These are phyloP conservation scores for Cercospora zeina DNA, from an alignment of 2,329 filamentous ascomycete genomes.

Conservation along the genomic window DNA sequence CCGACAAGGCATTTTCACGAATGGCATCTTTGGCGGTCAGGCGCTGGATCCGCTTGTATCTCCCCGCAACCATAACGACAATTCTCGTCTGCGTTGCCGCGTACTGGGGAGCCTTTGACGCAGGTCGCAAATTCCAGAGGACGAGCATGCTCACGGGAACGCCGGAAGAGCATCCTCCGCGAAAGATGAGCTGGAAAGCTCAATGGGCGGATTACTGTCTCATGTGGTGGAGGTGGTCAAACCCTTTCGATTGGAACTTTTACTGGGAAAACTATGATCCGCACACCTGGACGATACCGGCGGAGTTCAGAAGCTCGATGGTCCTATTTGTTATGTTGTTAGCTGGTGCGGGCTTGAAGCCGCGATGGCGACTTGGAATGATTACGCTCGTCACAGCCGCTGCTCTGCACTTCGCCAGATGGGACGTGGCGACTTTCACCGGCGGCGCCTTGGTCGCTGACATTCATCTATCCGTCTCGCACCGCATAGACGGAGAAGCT, in stretches of 20 bases:
- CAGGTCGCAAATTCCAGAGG: conserved; percentile 3
- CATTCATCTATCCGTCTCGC: conserved; percentile 10
- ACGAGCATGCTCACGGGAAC: background rate
- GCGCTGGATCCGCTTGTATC: conserved; percentile 14
- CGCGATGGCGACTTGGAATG: conserved; percentile 18
- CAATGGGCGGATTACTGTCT: conserved; percentile 10
- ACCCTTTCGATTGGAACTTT: conserved; percentile 12
- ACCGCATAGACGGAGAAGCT: background rate
- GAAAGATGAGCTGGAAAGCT: background rate
- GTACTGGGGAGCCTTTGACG: conserved; percentile 11
- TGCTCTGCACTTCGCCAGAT: conserved; percentile 10
- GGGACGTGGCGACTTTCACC: conserved; percentile 25
- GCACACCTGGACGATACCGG: conserved; percentile 24
- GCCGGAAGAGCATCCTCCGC: conserved; percentile 18
- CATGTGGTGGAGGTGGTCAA: conserved; percentile 18
- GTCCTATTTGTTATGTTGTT: conserved; percentile 21
- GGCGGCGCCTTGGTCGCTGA: conserved; percentile 24
- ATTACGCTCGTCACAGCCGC: conserved; percentile 12
- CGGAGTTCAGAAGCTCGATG: conserved; percentile 22
- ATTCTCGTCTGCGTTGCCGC: conserved; percentile 11
- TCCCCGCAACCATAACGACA: conserved; percentile 14
- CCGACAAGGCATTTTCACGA: conserved; percentile 12
- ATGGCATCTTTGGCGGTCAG: conserved; percentile 14
- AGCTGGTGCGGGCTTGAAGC: conserved; percentile 17
- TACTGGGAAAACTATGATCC: conserved; percentile 15